Conservation (phyloP, 1,284 basidiomycete genomes). For the Ustilago loliicola region DNA sequence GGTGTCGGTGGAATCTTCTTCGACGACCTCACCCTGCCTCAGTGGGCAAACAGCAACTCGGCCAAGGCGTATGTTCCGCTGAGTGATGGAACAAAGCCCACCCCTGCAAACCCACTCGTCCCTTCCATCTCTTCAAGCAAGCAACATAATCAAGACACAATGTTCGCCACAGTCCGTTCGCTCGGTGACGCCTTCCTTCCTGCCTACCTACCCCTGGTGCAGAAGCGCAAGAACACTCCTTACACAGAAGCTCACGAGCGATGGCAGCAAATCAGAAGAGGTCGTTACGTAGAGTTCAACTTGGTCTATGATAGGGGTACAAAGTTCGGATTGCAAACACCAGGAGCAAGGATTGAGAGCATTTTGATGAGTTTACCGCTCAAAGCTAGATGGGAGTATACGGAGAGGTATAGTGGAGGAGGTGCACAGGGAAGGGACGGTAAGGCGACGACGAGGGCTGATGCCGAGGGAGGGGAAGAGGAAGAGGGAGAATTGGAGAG, state of each 20-base stretch:
- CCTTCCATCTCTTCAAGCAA: slow-evolving; percentile 36
- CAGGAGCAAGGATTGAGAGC: slow-evolving; percentile 69
- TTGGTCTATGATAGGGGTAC: slow-evolving; percentile 69
- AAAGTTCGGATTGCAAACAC: slow-evolving; percentile 69
- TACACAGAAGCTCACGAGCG: slow-evolving; percentile 52
- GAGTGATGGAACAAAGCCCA: slow-evolving; percentile 52
- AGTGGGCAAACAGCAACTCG: slow-evolving; percentile 28
- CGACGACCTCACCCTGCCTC: slow-evolving; percentile 74
- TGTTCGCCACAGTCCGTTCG: slow-evolving; percentile 64
- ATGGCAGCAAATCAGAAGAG: slow-evolving; percentile 67
- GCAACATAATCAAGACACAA: slow-evolving; percentile 59
- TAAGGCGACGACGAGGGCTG: slow-evolving; percentile 29
- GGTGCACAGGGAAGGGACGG: slow-evolving; percentile 55
- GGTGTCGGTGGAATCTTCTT: slow-evolving; percentile 97
- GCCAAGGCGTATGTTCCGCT: slow-evolving; percentile 54
- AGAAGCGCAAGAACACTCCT: slow-evolving; percentile 55
- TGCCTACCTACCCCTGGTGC: slow-evolving; percentile 66
- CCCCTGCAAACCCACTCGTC: slow-evolving; percentile 26
- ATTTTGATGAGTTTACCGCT: slow-evolving; percentile 70
- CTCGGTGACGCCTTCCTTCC: slow-evolving; percentile 68
- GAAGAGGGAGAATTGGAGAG: slow-evolving; percentile 40
- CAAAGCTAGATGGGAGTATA: slow-evolving; percentile 68
- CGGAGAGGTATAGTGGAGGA: slow-evolving; percentile 61
- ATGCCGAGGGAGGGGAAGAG: slow-evolving; percentile 11
- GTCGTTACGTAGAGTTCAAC: slow-evolving; percentile 70